phyloP scores from a whole-genome alignment of 192 early-diverging fungal species.

The Coemansia sp. region DNA sequence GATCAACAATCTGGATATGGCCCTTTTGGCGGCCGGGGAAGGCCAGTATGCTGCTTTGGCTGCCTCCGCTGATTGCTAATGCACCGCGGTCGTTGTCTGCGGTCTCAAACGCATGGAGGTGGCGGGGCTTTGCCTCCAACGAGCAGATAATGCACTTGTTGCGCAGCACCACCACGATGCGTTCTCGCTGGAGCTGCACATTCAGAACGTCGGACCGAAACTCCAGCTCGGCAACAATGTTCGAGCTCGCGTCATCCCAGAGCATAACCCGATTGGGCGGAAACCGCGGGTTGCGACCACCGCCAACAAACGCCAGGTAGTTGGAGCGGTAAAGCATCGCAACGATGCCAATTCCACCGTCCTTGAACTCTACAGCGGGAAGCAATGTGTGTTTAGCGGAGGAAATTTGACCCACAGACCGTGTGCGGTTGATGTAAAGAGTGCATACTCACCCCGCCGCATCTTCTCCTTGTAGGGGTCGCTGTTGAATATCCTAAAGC shows the following conservation, averaged over 20 bases:
- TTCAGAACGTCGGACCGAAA: slow-evolving; percentile 76
- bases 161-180: slow-evolving; percentile 69
- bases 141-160: slow-evolving; percentile 81
- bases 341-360: slow-evolving; percentile 77
- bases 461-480: slow-evolving; percentile 81
- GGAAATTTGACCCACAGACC: neutral
- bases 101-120: slow-evolving; percentile 79
- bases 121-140: slow-evolving; percentile 64
- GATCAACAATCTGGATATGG: slow-evolving; percentile 80
- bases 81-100: slow-evolving; percentile 71
- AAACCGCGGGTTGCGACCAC: slow-evolving; percentile 76
- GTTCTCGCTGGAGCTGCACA: slow-evolving; percentile 72
- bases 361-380: slow-evolving; percentile 60
- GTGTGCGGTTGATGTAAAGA: neutral
- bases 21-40: slow-evolving; percentile 79
- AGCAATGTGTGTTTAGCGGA: neutral
- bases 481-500: slow-evolving; percentile 81
- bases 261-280: slow-evolving; percentile 84
- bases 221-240: slow-evolving; percentile 69
- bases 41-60: slow-evolving; percentile 68
- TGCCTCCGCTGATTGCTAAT: slow-evolving; percentile 63
- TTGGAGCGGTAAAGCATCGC: slow-evolving; percentile 85
- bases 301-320: slow-evolving; percentile 80
- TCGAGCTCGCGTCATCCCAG: slow-evolving; percentile 76
- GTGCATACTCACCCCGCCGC: slow-evolving; percentile 49